A percentile compares a stretch with the other conserved stretches of the same genome.
Evolutionary conservation across 768 basidiomycete genomes (phyloP).

Genomic region (Rhizopogon sp.): DNA sequence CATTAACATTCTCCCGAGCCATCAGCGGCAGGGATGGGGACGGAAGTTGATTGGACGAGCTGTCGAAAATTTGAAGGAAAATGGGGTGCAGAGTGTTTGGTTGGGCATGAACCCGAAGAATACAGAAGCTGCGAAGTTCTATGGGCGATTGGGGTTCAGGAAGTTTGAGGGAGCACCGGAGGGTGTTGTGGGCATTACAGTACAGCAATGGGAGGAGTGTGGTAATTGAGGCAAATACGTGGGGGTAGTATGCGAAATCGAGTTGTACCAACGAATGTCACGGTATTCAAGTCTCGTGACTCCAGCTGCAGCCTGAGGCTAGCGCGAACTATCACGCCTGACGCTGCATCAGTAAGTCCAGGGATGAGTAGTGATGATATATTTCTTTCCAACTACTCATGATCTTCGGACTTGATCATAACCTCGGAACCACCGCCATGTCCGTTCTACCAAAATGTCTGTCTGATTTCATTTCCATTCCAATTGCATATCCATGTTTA

Average conservation of each 20-base stretch:
- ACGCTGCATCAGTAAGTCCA: too few relatives aligned
- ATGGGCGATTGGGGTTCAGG: conserved; percentile 57
- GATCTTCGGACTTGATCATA: too few relatives aligned
- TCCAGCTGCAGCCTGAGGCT: too few relatives aligned
- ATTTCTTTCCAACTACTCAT: too few relatives aligned
- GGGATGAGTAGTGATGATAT: too few relatives aligned
- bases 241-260: too few relatives aligned
- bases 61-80: conserved; percentile 46
- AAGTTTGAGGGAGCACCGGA: conserved; percentile 47
- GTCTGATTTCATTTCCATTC: conserved; percentile 34
- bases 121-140: conserved; percentile 54
- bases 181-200: conserved; percentile 50
- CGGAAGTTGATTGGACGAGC: conserved; percentile 52
- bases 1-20: conserved; percentile 62
- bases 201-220: conserved; percentile 30
- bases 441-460: conserved; percentile 13
- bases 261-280: too few relatives aligned
- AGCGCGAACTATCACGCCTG: too few relatives aligned
- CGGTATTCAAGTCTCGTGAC: too few relatives aligned
- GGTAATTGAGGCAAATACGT: too few relatives aligned
- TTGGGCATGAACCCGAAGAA: conserved; percentile 66
- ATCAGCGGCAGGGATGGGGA: conserved; percentile 73
- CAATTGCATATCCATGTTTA: conserved; percentile 31
- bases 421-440: conserved; percentile 31
- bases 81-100: conserved; percentile 51